A percentile compares a stretch with the other conserved stretches of the same genome.
phyloP scores from a whole-genome alignment of 306 rosid genomes.

The Hippophae tibetana region DNA sequence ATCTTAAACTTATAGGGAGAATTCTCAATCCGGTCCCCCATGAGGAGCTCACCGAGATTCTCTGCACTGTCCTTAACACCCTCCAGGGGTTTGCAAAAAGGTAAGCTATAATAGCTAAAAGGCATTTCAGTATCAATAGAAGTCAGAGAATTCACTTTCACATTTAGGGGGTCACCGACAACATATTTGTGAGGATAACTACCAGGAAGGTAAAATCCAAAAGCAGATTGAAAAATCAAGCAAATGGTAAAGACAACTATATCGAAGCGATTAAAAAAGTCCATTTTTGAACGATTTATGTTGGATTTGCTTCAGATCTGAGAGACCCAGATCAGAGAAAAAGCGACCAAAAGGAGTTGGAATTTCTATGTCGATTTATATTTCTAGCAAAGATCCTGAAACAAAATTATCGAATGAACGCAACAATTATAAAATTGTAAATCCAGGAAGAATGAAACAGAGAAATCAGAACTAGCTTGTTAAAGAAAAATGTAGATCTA shows the following conservation, averaged over 20 bases:
- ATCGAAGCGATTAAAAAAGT: conserved; percentile 31
- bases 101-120: conserved; percentile 83
- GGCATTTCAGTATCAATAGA: conserved; percentile 91
- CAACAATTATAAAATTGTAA: neutral
- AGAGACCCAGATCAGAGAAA: conserved; percentile 28
- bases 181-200: conserved; percentile 75
- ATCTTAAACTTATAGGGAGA: conserved; percentile 76
- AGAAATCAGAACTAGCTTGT: neutral
- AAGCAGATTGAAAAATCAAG: conserved; percentile 43
- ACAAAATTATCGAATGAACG: conserved; percentile 1
- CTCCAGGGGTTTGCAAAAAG: conserved; percentile 61
- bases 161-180: conserved; percentile 43
- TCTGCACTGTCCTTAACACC: conserved; percentile 91
- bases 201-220: conserved; percentile 83
- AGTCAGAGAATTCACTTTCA: conserved; percentile 86
- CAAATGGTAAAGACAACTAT: conserved; percentile 43
- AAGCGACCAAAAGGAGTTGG: conserved; percentile 9
- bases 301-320: conserved; percentile 58
- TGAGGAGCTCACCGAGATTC: conserved; percentile 95
- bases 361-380: conserved; percentile 5
- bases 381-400: conserved; percentile 16
- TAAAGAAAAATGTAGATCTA: conserved; percentile 10
- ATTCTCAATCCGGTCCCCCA: conserved; percentile 96
- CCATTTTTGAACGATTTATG: conserved; percentile 38
- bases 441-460: conserved; percentile 6